phyloP scores from a whole-genome alignment of 257 asterid genomes.

The Ilex aquifolium region DNA sequence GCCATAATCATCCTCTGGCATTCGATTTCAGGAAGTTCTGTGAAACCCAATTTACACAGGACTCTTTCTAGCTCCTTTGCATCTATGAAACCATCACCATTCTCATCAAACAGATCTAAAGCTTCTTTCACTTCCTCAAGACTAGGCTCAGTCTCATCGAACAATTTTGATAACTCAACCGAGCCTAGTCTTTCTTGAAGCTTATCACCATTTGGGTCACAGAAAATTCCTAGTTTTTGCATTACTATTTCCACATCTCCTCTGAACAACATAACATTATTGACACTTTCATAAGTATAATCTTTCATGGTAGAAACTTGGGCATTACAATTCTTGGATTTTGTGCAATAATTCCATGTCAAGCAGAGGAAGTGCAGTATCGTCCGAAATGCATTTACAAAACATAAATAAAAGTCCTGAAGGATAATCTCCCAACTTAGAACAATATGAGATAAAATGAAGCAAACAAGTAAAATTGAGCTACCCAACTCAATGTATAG shows the following conservation, averaged over 20 bases:
- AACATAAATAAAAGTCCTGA: constrained; percentile 25
- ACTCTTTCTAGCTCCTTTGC: constrained; percentile 36
- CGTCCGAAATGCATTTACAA: constrained; percentile 5
- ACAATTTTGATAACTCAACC: constrained; percentile 26
- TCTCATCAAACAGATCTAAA: constrained; percentile 38
- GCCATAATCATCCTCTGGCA: constrained; percentile 44
- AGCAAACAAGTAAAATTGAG: constrained; percentile 19
- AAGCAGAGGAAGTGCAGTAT: constrained; percentile 2
- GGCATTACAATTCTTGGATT: background rate
- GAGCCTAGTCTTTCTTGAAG: background rate
- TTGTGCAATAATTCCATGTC: background rate
- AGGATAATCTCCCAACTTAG: constrained; percentile 17
- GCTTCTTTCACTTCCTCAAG: constrained; percentile 47
- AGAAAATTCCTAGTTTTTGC: constrained; percentile 26
- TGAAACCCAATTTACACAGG: constrained; percentile 29
- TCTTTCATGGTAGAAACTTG: constrained; percentile 1
- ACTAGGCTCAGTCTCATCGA: constrained; percentile 32
- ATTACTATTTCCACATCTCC: constrained; percentile 31
- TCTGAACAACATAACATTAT: background rate
- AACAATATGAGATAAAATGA: constrained; percentile 20
- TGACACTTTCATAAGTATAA: background rate
- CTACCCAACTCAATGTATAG: constrained; percentile 10
- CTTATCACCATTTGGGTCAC: constrained; percentile 8
- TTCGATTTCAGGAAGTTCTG: constrained; percentile 17
- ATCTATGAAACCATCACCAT: constrained; percentile 53